phyloP scores from a whole-genome alignment of 495 filamentous ascomycete genomes.

The Haplographium delicatum region DNA sequence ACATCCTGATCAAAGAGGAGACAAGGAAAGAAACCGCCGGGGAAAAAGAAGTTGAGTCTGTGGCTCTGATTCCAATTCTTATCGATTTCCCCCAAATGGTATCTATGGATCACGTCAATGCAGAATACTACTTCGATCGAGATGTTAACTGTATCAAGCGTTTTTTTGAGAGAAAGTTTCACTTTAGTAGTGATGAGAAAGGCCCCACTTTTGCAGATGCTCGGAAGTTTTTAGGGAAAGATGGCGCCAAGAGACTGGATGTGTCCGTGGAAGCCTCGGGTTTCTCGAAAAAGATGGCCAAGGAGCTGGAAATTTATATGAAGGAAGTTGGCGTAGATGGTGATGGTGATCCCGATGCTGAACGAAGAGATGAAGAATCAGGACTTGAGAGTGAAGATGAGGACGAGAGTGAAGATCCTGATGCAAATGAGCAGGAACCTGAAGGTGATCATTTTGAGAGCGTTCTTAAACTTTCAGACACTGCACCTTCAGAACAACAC shows the following conservation, averaged over 20 bases:
- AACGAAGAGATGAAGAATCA: conserved; percentile 37
- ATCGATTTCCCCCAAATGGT: conserved; percentile 99
- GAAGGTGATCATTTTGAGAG: too few species aligned
- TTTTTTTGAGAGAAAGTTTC: conserved; percentile 85
- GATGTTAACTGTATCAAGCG: conserved; percentile 92
- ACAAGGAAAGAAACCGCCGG: conserved; percentile 25
- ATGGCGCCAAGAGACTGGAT: conserved; percentile 66
- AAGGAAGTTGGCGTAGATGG: conserved; percentile 60
- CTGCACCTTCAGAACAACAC: neutral
- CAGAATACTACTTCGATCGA: conserved; percentile 91
- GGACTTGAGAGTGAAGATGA: conserved; percentile 38
- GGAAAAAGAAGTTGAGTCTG: conserved; percentile 18
- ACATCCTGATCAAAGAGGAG: conserved; percentile 84
- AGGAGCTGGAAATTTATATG: conserved; percentile 88
- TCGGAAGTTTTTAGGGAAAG: conserved; percentile 63
- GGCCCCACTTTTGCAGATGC: conserved; percentile 85
- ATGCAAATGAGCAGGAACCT: conserved; percentile 26
- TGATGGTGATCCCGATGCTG: conserved; percentile 38
- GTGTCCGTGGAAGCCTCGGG: conserved; percentile 88
- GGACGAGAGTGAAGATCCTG: conserved; percentile 27
- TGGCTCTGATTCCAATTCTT: conserved; percentile 60
- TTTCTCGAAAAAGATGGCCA: conserved; percentile 92
- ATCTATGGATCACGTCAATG: conserved; percentile 89
- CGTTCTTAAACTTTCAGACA: too few species aligned
- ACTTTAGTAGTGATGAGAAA: conserved; percentile 73